Base-by-base conservation (phyloP, 257 asterid species). In the Nicotiana benthamiana region DNA sequence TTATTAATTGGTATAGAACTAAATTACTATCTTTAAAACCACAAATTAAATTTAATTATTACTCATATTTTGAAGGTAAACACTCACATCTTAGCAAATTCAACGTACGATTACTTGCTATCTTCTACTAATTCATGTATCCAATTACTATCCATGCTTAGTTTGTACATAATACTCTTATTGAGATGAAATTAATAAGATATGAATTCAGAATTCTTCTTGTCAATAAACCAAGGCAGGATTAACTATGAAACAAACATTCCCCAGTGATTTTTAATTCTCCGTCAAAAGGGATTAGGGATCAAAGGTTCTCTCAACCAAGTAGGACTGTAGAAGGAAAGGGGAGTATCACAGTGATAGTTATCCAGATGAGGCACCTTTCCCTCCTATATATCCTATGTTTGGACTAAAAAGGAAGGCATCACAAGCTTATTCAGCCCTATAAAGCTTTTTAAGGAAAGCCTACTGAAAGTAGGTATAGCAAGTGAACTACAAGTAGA, bases 311-410 rank as follows among this genome's bases (percentile, higher is more conserved):
- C 56, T 46, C 52, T 13, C 18, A 51, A 1, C 16, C 56, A 13
- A 12, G 1, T 51, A 13, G 18, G 17, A 12, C 1, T 13, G 0
- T 51, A 16, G 56, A 30, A 66, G 2, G 28, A 8, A 26, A 10
- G 9, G 4, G 9, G 22, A 15, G 48, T 22, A 16, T 59, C 22
- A 81, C 0, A 24, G 9, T 22, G 52, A 56, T 80, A 4, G 54
- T 80, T 60, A 77, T 81, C 81, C 34, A n/a, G 54, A 60, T 20
- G 75, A 77, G 52, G n/a, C 18, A 51, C 9, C 28, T 20, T 68
- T 60, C 36, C 24, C 60, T 59, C 62, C 75, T 56, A n/a, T n/a
- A n/a, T n/a, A 30, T 67, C 77, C 16, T 52, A 53, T 59, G 8
- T 48, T 43, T 46, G 70, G 70, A 48, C 46, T 17, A 22, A 66